phyloP scores from a whole-genome alignment of 2,329 filamentous ascomycete species.

The Diplodia sapinea region DNA sequence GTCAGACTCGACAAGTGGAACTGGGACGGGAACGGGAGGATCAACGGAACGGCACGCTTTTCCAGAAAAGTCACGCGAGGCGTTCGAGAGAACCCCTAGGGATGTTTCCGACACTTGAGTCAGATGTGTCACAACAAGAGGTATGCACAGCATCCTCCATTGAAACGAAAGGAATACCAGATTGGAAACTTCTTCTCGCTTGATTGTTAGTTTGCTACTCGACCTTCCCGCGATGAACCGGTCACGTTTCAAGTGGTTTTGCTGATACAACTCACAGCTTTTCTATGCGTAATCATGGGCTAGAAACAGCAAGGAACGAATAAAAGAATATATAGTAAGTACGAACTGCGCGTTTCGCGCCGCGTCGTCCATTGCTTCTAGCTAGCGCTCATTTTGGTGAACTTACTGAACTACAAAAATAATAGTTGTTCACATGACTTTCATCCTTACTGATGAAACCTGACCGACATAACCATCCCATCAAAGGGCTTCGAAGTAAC shows the following conservation, averaged over 20 bases:
- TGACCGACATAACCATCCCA: slow-evolving; percentile 39
- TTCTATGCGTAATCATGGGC: not conserved
- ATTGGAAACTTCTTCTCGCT: not conserved
- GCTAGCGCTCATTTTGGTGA: not conserved
- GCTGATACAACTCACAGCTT: not conserved
- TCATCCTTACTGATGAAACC: not conserved
- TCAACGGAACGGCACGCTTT: slow-evolving; percentile 4
- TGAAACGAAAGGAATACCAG: not conserved
- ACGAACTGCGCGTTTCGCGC: not conserved
- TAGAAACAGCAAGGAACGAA: not conserved
- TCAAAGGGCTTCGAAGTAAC: slow-evolving; percentile 45
- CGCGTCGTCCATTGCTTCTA: not conserved
- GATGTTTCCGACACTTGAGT: not conserved
- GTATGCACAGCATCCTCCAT: not conserved
- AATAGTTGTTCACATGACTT: not conserved
- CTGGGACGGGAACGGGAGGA: slow-evolving; percentile 1
- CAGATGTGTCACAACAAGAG: not conserved
- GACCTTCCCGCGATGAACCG: no score
- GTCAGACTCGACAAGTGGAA: not conserved
- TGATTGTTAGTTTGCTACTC: no score
- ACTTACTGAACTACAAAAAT: not conserved
- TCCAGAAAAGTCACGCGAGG: not conserved
- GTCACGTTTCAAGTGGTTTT: not conserved
- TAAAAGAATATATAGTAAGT: not conserved
- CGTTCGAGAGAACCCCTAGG: not conserved